phyloP scores from a whole-genome alignment of 768 basidiomycete species.

The Russula griseocarnosa region DNA sequence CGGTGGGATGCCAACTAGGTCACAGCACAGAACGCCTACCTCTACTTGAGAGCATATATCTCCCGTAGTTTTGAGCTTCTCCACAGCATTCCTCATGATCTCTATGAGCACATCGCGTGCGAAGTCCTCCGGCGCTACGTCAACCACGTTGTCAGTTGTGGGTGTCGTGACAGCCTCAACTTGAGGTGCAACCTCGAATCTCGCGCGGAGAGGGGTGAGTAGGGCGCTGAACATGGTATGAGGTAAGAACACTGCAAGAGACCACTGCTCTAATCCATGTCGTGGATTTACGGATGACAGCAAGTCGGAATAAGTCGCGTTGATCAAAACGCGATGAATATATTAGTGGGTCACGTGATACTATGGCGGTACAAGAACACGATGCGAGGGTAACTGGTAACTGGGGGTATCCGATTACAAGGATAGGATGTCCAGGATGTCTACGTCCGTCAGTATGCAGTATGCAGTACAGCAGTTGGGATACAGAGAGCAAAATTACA shows the following conservation, averaged over 20 bases:
- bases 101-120: conserved; percentile 68
- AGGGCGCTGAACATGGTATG: conserved; percentile 35
- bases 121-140: conserved; percentile 61
- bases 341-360: conserved; percentile 6
- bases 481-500: conserved; percentile 17
- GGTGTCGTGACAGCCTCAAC: conserved; percentile 16
- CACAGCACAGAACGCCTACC: conserved; percentile 39
- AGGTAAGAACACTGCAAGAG: not conserved
- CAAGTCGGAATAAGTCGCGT: not conserved
- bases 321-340: not conserved
- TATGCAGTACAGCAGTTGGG: conserved; percentile 20
- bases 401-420: conserved; percentile 21
- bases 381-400: conserved; percentile 14
- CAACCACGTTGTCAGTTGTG: conserved; percentile 33
- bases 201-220: conserved; percentile 37
- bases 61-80: conserved; percentile 60
- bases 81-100: conserved; percentile 65
- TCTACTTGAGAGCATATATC: conserved; percentile 45
- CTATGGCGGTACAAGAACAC: not conserved
- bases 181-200: conserved; percentile 31
- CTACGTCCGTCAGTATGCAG: conserved; percentile 12
- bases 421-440: conserved; percentile 5
- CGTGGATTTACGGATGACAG: conserved; percentile 3
- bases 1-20: conserved; percentile 1
- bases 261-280: conserved; percentile 16